These are phyloP conservation scores for Salmacisia buchloeana DNA, from an alignment of 1,284 basidiomycete genomes.

Conservation along the genomic window DNA sequence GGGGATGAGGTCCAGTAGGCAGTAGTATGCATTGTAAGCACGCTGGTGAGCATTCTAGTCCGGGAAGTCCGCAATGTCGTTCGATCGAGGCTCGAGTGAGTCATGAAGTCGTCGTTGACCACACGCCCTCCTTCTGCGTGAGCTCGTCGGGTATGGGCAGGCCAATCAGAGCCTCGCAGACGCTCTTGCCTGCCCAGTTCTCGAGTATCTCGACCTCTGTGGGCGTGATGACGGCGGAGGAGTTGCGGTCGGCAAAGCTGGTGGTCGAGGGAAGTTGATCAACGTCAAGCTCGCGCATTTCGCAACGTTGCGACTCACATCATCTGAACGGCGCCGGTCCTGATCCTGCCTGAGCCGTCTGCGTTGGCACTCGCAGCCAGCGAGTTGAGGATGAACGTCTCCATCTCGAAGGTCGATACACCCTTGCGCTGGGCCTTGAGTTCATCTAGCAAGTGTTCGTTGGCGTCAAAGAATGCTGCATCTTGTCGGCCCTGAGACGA, in stretches of 20 bases:
- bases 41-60: too few species aligned
- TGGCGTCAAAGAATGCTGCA: slow-evolving; percentile 67
- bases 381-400: slow-evolving; percentile 43
- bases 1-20: too few species aligned
- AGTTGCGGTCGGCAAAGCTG: slow-evolving; percentile 66
- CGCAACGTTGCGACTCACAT: slow-evolving; percentile 50
- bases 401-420: slow-evolving; percentile 62
- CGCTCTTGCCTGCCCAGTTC: slow-evolving; percentile 60
- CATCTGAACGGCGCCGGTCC: slow-evolving; percentile 73
- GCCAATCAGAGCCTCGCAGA: slow-evolving; percentile 56
- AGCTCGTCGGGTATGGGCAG: slow-evolving; percentile 20
- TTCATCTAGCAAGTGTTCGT: slow-evolving; percentile 62
- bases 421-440: slow-evolving; percentile 49
- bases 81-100: too few species aligned
- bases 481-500: slow-evolving; percentile 75
- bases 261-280: too few species aligned
- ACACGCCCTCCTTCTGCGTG: slow-evolving; percentile 8
- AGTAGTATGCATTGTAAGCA: too few species aligned
- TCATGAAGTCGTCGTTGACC: too few species aligned
- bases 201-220: slow-evolving; percentile 64
- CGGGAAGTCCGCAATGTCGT: too few species aligned
- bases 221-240: slow-evolving; percentile 71
- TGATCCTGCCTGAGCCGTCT: slow-evolving; percentile 54
- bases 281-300: not conserved
- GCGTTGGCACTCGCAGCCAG: slow-evolving; percentile 34